Conservation (phyloP, 2,329 filamentous ascomycete species). For the Aspergillus melleus region DNA sequence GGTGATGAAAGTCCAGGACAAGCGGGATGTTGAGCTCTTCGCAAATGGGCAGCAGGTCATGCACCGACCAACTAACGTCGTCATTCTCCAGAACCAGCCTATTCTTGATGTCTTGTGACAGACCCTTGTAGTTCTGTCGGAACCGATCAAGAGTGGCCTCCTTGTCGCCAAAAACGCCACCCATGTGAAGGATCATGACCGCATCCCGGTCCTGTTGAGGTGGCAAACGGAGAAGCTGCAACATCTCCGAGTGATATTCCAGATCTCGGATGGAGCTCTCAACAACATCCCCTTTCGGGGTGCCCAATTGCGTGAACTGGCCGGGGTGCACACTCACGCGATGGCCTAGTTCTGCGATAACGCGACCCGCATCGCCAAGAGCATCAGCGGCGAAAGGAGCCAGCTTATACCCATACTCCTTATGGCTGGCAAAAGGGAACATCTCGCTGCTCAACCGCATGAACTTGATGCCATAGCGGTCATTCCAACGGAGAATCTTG, state of each 20-base stretch:
- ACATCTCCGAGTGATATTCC: slow-evolving; percentile 83
- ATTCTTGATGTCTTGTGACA: slow-evolving; percentile 71
- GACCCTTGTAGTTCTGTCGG: slow-evolving; percentile 66
- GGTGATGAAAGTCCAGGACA: slow-evolving; percentile 90
- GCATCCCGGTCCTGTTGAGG: slow-evolving; percentile 79
- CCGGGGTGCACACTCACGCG: slow-evolving; percentile 88
- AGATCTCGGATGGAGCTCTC: slow-evolving; percentile 76
- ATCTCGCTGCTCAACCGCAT: slow-evolving; percentile 92
- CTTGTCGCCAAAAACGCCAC: slow-evolving; percentile 87
- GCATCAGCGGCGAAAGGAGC: slow-evolving; percentile 78
- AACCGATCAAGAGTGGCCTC: slow-evolving; percentile 75
- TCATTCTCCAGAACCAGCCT: slow-evolving; percentile 91
- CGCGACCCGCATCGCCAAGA: slow-evolving; percentile 72
- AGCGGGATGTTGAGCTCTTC: slow-evolving; percentile 92
- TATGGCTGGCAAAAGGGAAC: slow-evolving; percentile 93
- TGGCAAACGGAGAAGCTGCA: slow-evolving; percentile 73
- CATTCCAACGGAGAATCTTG: slow-evolving; percentile 90
- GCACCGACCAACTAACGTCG: slow-evolving; percentile 88
- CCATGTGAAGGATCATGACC: slow-evolving; percentile 93
- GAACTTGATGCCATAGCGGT: slow-evolving; percentile 87
- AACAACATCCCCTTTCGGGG: slow-evolving; percentile 75
- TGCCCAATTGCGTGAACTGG: slow-evolving; percentile 88
- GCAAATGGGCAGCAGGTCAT: slow-evolving; percentile 85
- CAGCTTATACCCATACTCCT: slow-evolving; percentile 81
- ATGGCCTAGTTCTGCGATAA: slow-evolving; percentile 77